phyloP scores from a whole-genome alignment of 805 yeast species.

The Candida glaebosa region DNA sequence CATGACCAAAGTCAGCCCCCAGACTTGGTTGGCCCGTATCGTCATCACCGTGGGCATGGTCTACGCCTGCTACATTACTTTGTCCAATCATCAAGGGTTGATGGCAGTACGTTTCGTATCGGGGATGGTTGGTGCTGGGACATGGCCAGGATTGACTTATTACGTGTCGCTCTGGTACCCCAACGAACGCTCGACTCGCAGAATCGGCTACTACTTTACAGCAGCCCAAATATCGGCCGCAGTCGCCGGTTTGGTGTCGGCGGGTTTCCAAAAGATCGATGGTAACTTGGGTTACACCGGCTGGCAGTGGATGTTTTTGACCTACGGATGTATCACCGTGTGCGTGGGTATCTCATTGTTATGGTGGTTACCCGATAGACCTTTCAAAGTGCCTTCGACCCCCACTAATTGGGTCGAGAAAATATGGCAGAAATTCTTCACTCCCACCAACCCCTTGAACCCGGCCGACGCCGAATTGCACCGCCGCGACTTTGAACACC shows the following conservation, averaged over 20 bases:
- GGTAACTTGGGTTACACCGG: conserved; percentile 66
- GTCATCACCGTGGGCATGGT: conserved; percentile 73
- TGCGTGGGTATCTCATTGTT: conserved; percentile 59
- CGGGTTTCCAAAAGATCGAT: conserved; percentile 83
- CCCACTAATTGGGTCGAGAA: conserved; percentile 12
- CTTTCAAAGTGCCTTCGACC: conserved; percentile 22
- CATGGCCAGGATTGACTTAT: conserved; percentile 91
- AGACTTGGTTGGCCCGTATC: conserved; percentile 77
- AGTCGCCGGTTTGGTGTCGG: conserved; percentile 78
- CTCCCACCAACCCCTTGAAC: conserved; percentile 46
- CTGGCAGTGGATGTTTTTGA: conserved; percentile 80
- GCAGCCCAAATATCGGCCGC: conserved; percentile 87
- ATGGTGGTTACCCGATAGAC: conserved; percentile 87
- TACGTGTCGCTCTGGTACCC: conserved; percentile 84
- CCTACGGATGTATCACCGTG: conserved; percentile 69
- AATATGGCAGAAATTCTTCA: conserved; percentile 20
- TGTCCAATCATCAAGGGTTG: conserved; percentile 54
- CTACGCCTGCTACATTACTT: conserved; percentile 66
- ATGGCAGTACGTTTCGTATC: conserved; percentile 68
- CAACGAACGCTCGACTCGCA: conserved; percentile 62
- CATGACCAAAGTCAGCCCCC: conserved; percentile 79
- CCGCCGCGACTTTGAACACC: conserved; percentile 51
- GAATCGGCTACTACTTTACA: conserved; percentile 84
- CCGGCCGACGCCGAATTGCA: conserved; percentile 53
- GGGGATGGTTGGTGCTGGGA: conserved; percentile 78